A percentile compares a stretch with the other conserved stretches of the same genome.
These are phyloP conservation scores for Penicillium cosmopolitanum DNA, from an alignment of 495 filamentous ascomycete genomes.

Conservation along the genomic window DNA sequence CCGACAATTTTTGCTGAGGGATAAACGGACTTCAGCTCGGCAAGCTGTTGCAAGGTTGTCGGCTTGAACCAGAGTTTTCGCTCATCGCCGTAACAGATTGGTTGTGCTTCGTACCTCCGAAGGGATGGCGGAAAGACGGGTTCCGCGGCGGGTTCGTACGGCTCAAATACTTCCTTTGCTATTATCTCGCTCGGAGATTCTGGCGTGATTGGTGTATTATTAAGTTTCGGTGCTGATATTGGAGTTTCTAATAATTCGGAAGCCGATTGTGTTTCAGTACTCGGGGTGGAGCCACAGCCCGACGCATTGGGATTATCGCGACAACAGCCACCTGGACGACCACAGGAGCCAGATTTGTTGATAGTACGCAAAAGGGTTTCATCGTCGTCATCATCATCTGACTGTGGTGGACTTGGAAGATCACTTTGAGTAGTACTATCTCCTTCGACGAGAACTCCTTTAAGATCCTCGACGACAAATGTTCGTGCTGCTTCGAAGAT, in stretches of 20 bases:
- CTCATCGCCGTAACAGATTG: not conserved
- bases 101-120: not conserved
- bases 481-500: slow-evolving; percentile 4
- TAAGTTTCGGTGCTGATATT: not conserved
- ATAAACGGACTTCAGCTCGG: not conserved
- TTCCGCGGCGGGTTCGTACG: not conserved
- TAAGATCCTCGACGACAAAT: not conserved
- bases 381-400: not conserved
- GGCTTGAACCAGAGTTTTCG: slow-evolving; percentile 2
- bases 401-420: not conserved
- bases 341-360: not conserved
- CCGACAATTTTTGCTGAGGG: slow-evolving; percentile 1
- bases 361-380: not conserved
- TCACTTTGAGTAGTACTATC: not conserved
- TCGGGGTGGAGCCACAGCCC: not conserved
- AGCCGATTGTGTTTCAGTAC: not conserved
- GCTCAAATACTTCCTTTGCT: not conserved
- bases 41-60: not conserved
- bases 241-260: not conserved
- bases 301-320: not conserved
- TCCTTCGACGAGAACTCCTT: not conserved
- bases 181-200: not conserved
- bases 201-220: not conserved
- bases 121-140: not conserved
- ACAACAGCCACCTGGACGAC: slow-evolving; percentile 3